Base-by-base conservation (phyloP, 2,329 filamentous ascomycete genomes). In the Ceratocystis cacaofunesta region DNA sequence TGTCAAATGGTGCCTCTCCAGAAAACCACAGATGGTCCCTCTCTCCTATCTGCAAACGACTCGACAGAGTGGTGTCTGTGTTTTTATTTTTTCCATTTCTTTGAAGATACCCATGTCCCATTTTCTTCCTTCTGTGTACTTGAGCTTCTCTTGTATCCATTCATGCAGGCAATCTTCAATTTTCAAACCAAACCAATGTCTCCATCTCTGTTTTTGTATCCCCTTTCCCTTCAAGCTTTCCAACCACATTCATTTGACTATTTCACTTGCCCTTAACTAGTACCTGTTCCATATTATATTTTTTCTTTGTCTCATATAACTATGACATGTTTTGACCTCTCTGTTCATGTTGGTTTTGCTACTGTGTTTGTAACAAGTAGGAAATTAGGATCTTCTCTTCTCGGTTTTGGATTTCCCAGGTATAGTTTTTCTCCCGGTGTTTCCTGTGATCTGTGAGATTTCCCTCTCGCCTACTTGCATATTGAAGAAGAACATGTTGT, bases 51-150 rank as follows among this genome's bases (percentile, higher is more conserved):
- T 57, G 52, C 19, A 57, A 57, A 22, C 25, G 10, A 36, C 32
- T 36, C 10, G 32, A 8, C 25, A 12, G 10, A 5, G 22, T 7
- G 22, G 15, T 22, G 25, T 25, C 30, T 41, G 48, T 55, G 62
- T 48, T 64, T 50, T 46, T 48, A 15, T 57, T 57, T 60, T 19
- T 64, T 57, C 32, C 32, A 36, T 36, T 58, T 62, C 57, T 62
- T 25, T 36, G 30, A 48, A 61, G 55, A 65, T 62, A 61, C 44
- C 57, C 64, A n/a, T 32, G 15, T 30, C 15, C 19, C 43, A 19
- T 15, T 44, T 46, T 65, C 36, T 58, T 61, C 32, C 58, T 63
- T 46, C 17, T 8, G 19, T 28, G 7, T 52, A 43, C 10, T 48
- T 41, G 22, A 22, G 44, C 15, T 50, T 44, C 52, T 64, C 52